Conservation (phyloP, 257 asterid genomes). For the Avicennia marina region DNA sequence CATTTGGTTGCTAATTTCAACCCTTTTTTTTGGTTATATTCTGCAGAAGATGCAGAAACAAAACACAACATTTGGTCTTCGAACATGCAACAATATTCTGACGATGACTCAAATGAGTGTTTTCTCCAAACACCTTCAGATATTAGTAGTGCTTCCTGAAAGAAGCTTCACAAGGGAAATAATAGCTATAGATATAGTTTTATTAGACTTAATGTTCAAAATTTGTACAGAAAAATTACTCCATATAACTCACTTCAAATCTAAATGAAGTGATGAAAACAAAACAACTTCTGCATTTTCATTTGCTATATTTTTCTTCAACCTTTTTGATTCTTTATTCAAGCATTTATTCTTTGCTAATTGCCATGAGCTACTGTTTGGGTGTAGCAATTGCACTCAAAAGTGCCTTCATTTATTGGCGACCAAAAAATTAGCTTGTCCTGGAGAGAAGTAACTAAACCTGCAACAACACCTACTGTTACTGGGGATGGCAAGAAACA, state of each 20-base stretch:
- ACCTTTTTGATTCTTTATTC: neutral
- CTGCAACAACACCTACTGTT: constrained; percentile 35
- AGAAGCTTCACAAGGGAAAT: neutral
- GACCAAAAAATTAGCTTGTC: constrained; percentile 77
- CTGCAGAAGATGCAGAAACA: constrained; percentile 87
- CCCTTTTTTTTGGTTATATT: constrained; percentile 11
- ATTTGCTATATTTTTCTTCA: neutral
- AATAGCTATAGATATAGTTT: neutral
- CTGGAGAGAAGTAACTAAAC: constrained; percentile 75
- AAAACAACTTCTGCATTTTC: neutral
- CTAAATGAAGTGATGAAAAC: neutral
- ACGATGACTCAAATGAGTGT: constrained; percentile 68
- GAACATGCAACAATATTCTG: constrained; percentile 77
- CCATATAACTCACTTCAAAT: neutral
- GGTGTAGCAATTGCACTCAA: constrained; percentile 74
- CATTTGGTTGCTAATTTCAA: constrained; percentile 9
- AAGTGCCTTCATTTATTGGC: constrained; percentile 81
- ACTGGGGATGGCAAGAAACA: constrained; percentile 24
- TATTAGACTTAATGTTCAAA: neutral
- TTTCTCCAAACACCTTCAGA: constrained; percentile 1
- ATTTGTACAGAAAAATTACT: neutral
- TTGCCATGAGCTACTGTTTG: constrained; percentile 1
- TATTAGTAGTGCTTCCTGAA: neutral
- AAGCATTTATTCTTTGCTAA: no score
- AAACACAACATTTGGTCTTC: constrained; percentile 71